Evolutionary conservation across 441 rosid species (phyloP), one percentile per base, ranked within the genome.

Genomic region (Brassica hybrid): DNA sequence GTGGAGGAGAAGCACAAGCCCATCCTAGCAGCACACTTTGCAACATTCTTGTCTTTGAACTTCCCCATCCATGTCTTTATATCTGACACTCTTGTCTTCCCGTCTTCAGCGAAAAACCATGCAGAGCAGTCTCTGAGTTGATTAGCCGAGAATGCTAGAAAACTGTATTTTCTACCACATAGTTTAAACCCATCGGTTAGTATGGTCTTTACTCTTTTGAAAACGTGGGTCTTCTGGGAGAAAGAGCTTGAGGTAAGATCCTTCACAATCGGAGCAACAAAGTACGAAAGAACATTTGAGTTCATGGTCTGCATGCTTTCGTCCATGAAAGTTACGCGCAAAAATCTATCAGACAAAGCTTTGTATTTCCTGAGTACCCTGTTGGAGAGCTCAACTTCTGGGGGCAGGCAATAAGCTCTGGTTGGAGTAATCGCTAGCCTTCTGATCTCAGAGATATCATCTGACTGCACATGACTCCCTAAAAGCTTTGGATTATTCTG

Each of bases 11-110:
- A 95, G 84, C 98, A 95, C 66, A 81, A 90, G 54, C 99, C 99
- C 98, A 93, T 95, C 87, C 99, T 87, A 41, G 98, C 99, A 74
- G 99, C 97, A 84, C 99, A 91, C 80, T 88, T 95, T 23, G 98
- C 97, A 66, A 89, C 80, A 45, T 90, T 93, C 77, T 3, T 82
- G 76, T 87, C 75, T 12, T 5, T 69, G 71, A 94, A 94, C 86
- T 71, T 89, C 58, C 99, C 98, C 98, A 91, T 95, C 99, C 99
- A 95, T 14, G 2, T 58, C 79, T 78, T 83, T 58, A 95, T 89
- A 58, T 32, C 65, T 1, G 19, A 16, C 75, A 88, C 97, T 38
- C 73, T 75, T 59, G 76, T 81, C 2, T 73, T 83, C 72, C 84
- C 84, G 74, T 90, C 87, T 77, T 91, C 96, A 19, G 99, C 91